Evolutionary conservation across 192 early-diverging fungal species (phyloP).

Genomic region (Podila verticillata): DNA sequence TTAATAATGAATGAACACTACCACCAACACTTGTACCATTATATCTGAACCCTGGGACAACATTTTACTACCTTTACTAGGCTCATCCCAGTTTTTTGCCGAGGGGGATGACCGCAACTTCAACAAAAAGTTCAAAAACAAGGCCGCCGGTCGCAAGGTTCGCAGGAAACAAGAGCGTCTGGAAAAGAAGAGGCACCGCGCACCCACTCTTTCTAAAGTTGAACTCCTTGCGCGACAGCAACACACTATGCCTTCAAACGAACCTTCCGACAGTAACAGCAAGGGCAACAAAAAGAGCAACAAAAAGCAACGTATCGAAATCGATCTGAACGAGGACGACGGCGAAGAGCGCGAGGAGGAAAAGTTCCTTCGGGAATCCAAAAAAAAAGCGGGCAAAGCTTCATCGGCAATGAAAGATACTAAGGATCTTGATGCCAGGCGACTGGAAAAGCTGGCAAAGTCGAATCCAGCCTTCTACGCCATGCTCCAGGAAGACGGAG

Average conservation of each 20-base stretch:
- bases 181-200: slow-evolving; percentile 56
- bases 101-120: slow-evolving; percentile 61
- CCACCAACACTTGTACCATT: no score
- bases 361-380: slow-evolving; percentile 5
- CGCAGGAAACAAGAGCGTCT: slow-evolving; percentile 58
- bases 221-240: slow-evolving; percentile 33
- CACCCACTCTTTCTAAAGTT: slow-evolving; percentile 46
- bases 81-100: slow-evolving; percentile 37
- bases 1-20: neutral
- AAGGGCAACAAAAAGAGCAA: slow-evolving; percentile 28
- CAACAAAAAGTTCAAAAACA: slow-evolving; percentile 57
- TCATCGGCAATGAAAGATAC: neutral
- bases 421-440: slow-evolving; percentile 32
- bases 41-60: no score
- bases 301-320: slow-evolving; percentile 27
- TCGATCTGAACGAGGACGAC: slow-evolving; percentile 43
- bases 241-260: slow-evolving; percentile 16
- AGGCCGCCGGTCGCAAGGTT: slow-evolving; percentile 54
- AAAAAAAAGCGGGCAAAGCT: slow-evolving; percentile 6
- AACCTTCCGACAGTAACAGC: slow-evolving; percentile 12
- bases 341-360: slow-evolving; percentile 29
- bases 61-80: slow-evolving; percentile 7
- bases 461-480: slow-evolving; percentile 60
- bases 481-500: slow-evolving; percentile 54
- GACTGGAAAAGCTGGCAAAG: slow-evolving; percentile 54